Conservation (phyloP, 2,329 filamentous ascomycete species). For the Talaromyces funiculosus region DNA sequence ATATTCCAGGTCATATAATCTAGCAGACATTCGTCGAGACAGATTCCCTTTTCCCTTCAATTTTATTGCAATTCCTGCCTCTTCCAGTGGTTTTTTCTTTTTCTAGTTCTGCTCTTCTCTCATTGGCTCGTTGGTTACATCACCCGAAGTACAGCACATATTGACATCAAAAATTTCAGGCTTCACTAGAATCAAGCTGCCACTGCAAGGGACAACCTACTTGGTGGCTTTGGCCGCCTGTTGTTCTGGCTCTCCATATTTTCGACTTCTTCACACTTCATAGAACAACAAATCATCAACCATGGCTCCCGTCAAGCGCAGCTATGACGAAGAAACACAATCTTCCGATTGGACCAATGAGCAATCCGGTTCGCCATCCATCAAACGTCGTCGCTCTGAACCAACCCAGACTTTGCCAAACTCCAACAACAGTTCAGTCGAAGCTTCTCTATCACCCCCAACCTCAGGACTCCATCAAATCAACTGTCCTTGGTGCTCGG, state of each 20-base stretch:
- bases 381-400: conserved; percentile 35
- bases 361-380: conserved; percentile 30
- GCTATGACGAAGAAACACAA: conserved; percentile 32
- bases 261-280: not conserved
- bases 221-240: not conserved
- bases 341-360: conserved; percentile 32
- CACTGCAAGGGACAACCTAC: not conserved
- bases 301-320: conserved; percentile 22
- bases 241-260: not conserved
- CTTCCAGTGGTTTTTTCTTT: not conserved
- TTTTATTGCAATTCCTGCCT: not conserved
- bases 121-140: conserved; percentile 8
- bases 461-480: conserved; percentile 20
- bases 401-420: conserved; percentile 21
- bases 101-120: not conserved
- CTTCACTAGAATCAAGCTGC: conserved; percentile 10
- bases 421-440: conserved; percentile 30
- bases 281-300: not conserved
- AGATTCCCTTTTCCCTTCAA: not conserved
- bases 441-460: conserved; percentile 30
- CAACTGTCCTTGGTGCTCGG: conserved; percentile 35
- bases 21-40: not conserved
- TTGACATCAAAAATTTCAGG: conserved; percentile 2
- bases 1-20: not conserved
- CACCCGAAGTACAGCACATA: conserved; percentile 1